Percentiles rank a stretch among this genome's conserved stretches.
Evolutionary conservation across 139 green algal genomes (phyloP).

Genomic region (Closterium sp.): DNA sequence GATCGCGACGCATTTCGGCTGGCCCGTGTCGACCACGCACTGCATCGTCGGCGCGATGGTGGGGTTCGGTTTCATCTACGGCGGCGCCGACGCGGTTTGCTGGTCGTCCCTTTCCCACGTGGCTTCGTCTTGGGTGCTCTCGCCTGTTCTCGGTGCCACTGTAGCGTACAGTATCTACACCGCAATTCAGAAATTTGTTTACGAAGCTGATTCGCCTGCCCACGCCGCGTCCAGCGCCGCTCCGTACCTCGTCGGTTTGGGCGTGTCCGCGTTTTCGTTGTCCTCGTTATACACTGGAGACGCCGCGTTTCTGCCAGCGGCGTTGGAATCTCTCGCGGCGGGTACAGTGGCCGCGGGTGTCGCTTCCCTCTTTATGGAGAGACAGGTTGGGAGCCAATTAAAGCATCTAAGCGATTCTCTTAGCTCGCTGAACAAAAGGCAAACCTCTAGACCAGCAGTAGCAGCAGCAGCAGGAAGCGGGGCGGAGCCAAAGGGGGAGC

Average conservation of each 20-base stretch:
- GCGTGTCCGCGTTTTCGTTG: neutral
- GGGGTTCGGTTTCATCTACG: conserved; percentile 35
- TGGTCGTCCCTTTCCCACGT: conserved; percentile 27
- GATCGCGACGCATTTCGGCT: conserved; percentile 23
- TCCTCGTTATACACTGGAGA: neutral
- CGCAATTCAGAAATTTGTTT: conserved; percentile 21
- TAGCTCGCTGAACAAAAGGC: neutral
- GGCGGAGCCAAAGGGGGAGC: neutral
- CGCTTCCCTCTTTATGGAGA: neutral
- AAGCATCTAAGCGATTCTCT: neutral
- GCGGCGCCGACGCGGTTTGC: conserved; percentile 16
- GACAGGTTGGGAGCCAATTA: neutral
- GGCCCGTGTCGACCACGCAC: conserved; percentile 42
- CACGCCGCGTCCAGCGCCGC: neutral
- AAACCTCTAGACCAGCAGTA: neutral
- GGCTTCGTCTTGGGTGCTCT: conserved; percentile 43
- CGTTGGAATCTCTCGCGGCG: neutral
- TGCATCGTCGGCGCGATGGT: conserved; percentile 42
- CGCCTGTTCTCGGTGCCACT: conserved; percentile 25
- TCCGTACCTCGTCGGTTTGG: neutral
- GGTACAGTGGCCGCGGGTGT: neutral
- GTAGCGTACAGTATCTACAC: conserved; percentile 43
- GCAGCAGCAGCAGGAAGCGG: neutral
- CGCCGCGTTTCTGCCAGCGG: neutral
- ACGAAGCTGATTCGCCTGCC: neutral